Evolutionary conservation across 257 asterid species (phyloP), one percentile per base, ranked within the genome.

Genomic region (Solanum dulcamara): DNA sequence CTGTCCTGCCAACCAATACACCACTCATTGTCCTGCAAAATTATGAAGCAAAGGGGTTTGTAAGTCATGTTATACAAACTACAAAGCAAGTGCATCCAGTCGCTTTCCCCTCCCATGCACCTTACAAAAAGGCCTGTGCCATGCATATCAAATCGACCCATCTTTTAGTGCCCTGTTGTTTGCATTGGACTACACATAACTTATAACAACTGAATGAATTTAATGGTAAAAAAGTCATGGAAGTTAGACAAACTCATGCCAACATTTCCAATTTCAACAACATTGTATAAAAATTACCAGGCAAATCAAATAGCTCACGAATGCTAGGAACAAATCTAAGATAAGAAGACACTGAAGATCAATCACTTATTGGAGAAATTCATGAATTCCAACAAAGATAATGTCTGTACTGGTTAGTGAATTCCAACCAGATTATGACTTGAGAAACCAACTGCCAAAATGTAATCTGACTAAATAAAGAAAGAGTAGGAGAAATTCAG

Each of bases 1-100:
- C 94, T 92, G 85, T 35, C 88, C 87, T 93, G 98, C 98, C 98
- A 95, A 33, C 97, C 98, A 6, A 95, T 85, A 86, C 99, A 96
- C 90, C 92, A 93, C 71, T 94, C 95, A 0, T 88, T 85, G 66
- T 93, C 94, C 99, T 96, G 92, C 85, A 84, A 46, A 48, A 30
- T 79, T 46, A 46, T 32, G 20, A 24, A 75, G 32, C 81, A 46
- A 46, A 44, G 26, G 81, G n/a, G 38, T 75, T 44, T 75, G 59
- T 75, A 15, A 48, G 20, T 30, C 64, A 79, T 46, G 64, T 48
- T 24, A n/a, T 22, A 44, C 18, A 44, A 44, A 42, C 20, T 44
- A 50, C 18, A 46, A 40, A 46, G 53, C 10, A 72, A 71, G 42
- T 59, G 50, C 50, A 48, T 17, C 72, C 72, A 24, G 84, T 62